Conservation (phyloP, 805 yeast species). For the Candida rishiriensis region DNA sequence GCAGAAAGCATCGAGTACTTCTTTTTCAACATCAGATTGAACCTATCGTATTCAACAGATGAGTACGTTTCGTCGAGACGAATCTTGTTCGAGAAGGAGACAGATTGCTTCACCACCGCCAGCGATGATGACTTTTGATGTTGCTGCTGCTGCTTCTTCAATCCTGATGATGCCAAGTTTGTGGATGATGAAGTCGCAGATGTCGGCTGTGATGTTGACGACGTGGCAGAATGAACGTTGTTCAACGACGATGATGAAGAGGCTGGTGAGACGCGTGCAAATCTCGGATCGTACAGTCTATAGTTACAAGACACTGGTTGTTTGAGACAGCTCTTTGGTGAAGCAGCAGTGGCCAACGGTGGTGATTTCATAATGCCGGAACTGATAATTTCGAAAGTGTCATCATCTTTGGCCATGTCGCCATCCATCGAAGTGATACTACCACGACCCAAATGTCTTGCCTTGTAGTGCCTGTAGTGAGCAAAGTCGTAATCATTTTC, state of each 20-base stretch:
- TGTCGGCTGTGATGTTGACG: neutral
- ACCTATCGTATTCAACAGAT: constrained; percentile 48
- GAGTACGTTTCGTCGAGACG: constrained; percentile 50
- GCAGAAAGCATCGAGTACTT: constrained; percentile 37
- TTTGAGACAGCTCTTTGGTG: constrained; percentile 9
- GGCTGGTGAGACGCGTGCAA: neutral
- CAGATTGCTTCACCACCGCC: constrained; percentile 2
- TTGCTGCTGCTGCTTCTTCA: neutral
- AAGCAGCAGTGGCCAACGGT: neutral
- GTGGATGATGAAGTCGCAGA: neutral
- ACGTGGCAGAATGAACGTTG: neutral
- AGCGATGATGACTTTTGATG: neutral
- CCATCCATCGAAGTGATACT: neutral
- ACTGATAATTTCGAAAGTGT: constrained; percentile 6
- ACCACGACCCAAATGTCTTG: constrained; percentile 5
- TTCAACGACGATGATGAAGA: neutral
- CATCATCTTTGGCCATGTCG: constrained; percentile 3
- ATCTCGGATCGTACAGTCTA: neutral
- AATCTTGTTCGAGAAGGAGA: constrained; percentile 43
- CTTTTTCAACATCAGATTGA: constrained; percentile 48
- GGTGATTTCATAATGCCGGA: constrained; percentile 5
- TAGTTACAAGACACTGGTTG: neutral
- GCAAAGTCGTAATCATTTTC: constrained; percentile 15
- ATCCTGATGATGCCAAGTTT: neutral
- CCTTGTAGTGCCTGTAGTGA: constrained; percentile 17